Evolutionary conservation across 1,139 yeast species (phyloP).

Genomic region (Spencermartinsiella ligniputridi): DNA sequence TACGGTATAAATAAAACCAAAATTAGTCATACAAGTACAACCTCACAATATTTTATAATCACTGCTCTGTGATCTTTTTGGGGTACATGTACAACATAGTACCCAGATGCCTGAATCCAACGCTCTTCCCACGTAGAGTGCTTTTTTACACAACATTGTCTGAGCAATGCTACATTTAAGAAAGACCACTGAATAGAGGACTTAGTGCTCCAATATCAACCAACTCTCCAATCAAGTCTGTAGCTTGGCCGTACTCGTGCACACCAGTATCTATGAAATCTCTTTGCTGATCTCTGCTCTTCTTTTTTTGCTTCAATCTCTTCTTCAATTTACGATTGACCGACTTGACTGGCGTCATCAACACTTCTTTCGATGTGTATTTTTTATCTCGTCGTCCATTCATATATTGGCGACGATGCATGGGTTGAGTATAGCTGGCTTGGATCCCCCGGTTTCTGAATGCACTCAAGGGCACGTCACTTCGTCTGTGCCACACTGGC

Average conservation of each 20-base stretch:
- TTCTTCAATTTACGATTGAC: slow-evolving; percentile 20
- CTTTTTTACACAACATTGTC: too few species aligned
- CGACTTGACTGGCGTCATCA: slow-evolving; percentile 33
- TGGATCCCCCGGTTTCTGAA: slow-evolving; percentile 71
- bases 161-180: slow-evolving; percentile 9
- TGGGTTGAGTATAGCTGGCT: slow-evolving; percentile 7
- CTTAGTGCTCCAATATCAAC: slow-evolving; percentile 35
- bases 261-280: slow-evolving; percentile 12
- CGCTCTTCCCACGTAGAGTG: too few species aligned
- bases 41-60: too few species aligned
- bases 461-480: slow-evolving; percentile 79
- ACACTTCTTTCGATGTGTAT: slow-evolving; percentile 28
- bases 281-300: slow-evolving; percentile 9
- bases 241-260: slow-evolving; percentile 11
- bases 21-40: too few species aligned
- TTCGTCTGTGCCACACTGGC: slow-evolving; percentile 24
- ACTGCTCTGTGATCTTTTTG: too few species aligned
- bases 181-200: slow-evolving; percentile 32
- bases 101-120: too few species aligned
- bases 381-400: slow-evolving; percentile 11
- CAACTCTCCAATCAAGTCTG: slow-evolving; percentile 34
- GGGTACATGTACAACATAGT: too few species aligned
- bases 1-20: slow-evolving; percentile 5
- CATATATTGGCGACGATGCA: slow-evolving; percentile 11
- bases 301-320: slow-evolving; percentile 16